Conservation (phyloP, 2,329 filamentous ascomycete genomes). For the Penicillium sp. region DNA sequence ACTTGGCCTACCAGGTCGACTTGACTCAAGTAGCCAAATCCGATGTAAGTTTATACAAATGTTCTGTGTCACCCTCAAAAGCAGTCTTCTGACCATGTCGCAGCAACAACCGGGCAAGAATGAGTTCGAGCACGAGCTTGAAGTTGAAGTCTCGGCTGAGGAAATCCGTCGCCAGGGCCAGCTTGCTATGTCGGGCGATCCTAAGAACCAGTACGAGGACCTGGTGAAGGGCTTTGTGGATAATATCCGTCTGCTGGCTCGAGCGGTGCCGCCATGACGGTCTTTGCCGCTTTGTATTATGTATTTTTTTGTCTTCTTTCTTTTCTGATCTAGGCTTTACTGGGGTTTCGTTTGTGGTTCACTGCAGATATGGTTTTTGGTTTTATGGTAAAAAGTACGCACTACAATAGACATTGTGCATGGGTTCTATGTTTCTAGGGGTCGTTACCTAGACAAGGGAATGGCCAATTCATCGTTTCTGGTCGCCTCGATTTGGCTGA, state of each 20-base stretch:
- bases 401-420: constrained; percentile 10
- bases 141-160: constrained; percentile 42
- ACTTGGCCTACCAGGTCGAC: constrained; percentile 81
- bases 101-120: constrained; percentile 27
- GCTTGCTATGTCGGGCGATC: constrained; percentile 33
- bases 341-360: neutral
- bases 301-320: constrained; percentile 1
- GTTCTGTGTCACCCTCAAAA: constrained; percentile 6
- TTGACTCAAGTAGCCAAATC: constrained; percentile 72
- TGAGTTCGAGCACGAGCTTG: constrained; percentile 43
- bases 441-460: neutral
- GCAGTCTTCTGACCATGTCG: constrained; percentile 11
- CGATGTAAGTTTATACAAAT: constrained; percentile 32
- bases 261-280: constrained; percentile 31
- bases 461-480: neutral
- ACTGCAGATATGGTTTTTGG: constrained; percentile 13
- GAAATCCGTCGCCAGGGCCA: constrained; percentile 40
- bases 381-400: constrained; percentile 1
- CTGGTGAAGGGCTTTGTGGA: constrained; percentile 43
- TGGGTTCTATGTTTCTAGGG: neutral
- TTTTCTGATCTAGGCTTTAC: neutral
- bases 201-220: constrained; percentile 39
- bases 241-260: constrained; percentile 41
- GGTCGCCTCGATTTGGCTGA: neutral
- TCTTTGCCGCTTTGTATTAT: constrained; percentile 15